phyloP scores from a whole-genome alignment of 2,329 filamentous ascomycete genomes.

The Talaromyces sp. region DNA sequence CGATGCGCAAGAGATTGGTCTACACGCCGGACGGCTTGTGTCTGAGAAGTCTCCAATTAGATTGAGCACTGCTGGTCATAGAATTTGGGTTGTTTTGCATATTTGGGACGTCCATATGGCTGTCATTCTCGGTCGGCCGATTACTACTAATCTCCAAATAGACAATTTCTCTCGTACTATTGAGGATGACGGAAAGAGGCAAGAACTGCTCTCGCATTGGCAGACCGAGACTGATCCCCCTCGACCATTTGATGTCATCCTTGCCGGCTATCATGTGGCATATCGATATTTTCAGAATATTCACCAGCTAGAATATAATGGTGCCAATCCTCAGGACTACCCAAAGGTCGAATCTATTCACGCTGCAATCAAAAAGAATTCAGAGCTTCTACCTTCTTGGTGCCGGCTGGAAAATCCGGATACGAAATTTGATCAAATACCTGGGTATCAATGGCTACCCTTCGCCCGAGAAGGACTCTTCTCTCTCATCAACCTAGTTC shows the following conservation, averaged over 20 bases:
- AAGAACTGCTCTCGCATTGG: constrained; percentile 11
- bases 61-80: constrained; percentile 5
- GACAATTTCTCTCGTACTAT: constrained; percentile 10
- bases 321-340: constrained; percentile 7
- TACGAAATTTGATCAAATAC: constrained; percentile 13
- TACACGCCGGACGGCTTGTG: constrained; percentile 12
- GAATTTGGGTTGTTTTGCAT: constrained; percentile 15
- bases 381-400: constrained; percentile 13
- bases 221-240: constrained; percentile 6
- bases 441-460: constrained; percentile 13
- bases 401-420: constrained; percentile 13
- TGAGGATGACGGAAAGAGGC: constrained; percentile 1
- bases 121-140: constrained; percentile 16
- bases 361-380: constrained; percentile 8
- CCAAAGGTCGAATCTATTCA: constrained; percentile 10
- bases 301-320: constrained; percentile 2
- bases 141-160: constrained; percentile 11
- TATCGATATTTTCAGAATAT: constrained; percentile 7
- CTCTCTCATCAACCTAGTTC: constrained; percentile 14
- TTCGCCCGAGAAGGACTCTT: constrained; percentile 12
- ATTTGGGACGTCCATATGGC: constrained; percentile 19
- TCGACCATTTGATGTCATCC: constrained; percentile 6
- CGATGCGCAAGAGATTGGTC: constrained; percentile 17
- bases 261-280: constrained; percentile 8
- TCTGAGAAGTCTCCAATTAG: background rate